These are phyloP conservation scores for Angomonas ambiguus DNA, from an alignment of 208 protist species.

Conservation along the genomic window DNA sequence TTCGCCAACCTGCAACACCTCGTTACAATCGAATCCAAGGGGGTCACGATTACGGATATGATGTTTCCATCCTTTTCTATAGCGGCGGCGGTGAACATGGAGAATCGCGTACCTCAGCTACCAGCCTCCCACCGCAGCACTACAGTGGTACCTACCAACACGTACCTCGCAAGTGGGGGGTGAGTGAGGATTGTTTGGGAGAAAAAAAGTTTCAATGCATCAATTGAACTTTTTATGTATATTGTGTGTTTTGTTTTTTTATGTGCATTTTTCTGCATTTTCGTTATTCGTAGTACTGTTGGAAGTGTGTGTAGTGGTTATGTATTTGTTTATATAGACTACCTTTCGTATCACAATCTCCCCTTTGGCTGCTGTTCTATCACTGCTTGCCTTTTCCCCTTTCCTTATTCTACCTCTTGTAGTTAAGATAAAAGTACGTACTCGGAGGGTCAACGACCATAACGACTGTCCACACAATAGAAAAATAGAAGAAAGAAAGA, in stretches of 20 bases:
- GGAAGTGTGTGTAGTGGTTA: no score
- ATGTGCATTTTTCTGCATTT: background rate
- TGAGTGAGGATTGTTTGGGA: background rate
- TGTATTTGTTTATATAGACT: no score
- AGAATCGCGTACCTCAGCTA: background rate
- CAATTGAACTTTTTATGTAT: no score
- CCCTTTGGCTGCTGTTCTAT: no score
- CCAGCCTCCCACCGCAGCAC: background rate
- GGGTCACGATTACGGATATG: background rate
- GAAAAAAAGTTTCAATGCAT: no score
- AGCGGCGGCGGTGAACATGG: background rate
- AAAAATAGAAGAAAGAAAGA: no score
- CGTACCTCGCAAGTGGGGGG: background rate
- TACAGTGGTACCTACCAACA: background rate
- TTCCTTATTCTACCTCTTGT: no score
- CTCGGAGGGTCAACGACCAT: no score
- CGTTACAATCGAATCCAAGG: background rate
- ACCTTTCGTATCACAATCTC: no score
- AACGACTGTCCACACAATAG: no score
- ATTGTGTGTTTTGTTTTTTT: conserved; percentile 7
- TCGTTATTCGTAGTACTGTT: background rate
- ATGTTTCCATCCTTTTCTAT: background rate
- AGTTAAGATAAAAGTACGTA: no score
- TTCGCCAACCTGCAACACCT: background rate
- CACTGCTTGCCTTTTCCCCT: no score